Evolutionary conservation across 2,329 filamentous ascomycete genomes (phyloP).

Genomic region (Sclerotinia trifoliorum): DNA sequence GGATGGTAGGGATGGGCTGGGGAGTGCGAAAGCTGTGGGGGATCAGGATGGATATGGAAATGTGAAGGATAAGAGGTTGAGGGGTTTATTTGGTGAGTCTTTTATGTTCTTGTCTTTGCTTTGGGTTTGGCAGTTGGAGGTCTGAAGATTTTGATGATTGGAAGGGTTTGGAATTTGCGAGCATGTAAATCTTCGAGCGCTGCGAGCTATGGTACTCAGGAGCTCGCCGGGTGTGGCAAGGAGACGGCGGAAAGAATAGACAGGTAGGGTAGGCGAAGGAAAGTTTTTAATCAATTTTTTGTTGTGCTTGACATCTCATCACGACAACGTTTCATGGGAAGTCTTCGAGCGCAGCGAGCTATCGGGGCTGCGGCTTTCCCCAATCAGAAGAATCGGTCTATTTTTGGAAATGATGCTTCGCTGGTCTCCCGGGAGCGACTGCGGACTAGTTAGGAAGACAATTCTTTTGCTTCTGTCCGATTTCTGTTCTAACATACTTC

Average conservation of each 20-base stretch:
- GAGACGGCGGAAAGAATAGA: too few species aligned
- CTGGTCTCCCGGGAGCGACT: neutral
- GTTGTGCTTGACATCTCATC: too few species aligned
- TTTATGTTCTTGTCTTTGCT: too few species aligned
- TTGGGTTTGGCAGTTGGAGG: neutral
- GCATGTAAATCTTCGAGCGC: neutral
- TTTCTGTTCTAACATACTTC: neutral
- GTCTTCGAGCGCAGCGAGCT: neutral
- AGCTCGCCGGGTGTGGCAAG: too few species aligned
- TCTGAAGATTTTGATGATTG: neutral
- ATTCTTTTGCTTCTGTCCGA: neutral
- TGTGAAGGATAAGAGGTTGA: conserved; percentile 9
- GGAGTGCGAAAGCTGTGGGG: neutral
- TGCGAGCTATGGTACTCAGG: neutral
- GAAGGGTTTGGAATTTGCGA: neutral
- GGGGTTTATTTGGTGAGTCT: conserved; percentile 8
- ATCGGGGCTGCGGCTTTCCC: neutral
- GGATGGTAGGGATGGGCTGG: neutral
- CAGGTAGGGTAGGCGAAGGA: too few species aligned
- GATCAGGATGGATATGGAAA: neutral
- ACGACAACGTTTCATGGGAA: too few species aligned
- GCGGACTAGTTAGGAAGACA: conserved; percentile 28
- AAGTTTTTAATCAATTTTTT: too few species aligned
- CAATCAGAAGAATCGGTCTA: neutral
- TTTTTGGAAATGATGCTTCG: neutral